Base-by-base conservation (phyloP, 1,139 yeast genomes). In the Eremothecium sinecaudum region DNA sequence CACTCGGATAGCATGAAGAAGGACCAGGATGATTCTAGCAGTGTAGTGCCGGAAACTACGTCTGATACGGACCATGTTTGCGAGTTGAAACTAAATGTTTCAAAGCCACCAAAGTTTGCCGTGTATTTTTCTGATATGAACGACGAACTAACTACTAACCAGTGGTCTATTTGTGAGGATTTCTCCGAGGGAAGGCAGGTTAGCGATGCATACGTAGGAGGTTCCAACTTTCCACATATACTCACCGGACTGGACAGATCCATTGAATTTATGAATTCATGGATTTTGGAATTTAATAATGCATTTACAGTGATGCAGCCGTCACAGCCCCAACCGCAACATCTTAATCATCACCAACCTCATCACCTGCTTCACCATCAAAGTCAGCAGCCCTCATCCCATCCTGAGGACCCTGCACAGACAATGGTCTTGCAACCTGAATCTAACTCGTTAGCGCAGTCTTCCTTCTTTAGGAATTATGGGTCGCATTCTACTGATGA, bases 131-230 rank as follows among this genome's bases (percentile, higher is more conserved):
- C 58, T 45, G 65, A 51, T 23, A 48, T 44, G 4, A 47, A 47
- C 16, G 54, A 53, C 34, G 62, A 71, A 29, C 63, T 65, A 42
- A 59, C 70, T 24, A 47, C 48, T 25, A 79, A 79, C 52, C 84
- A 78, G 49, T 80, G 92, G 92, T 75, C 81, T 2, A 75, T 79
- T 18, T 79, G 90, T 56, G 90, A 79, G 40, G 92, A 80, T 57
- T 80, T 80, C 47, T 75, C 83, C 39, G 90, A 79, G 47, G 86
- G 82, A 16, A 84, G 78, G 48, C 87, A 80, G 52, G 90, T 80
- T 9, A 73, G 74, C 39, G 69, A 66, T 41, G 87, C 90, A 0
- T 73, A 64, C 49, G 59, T 64, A 28, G 75, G 75, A 11, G 81
- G 66, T 2, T 57, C 64, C 11, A 62, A 62, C 21, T 43, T 62